Evolutionary conservation across 768 basidiomycete genomes (phyloP), one percentile per base, ranked within the genome.

Genomic region (Tephrocybe sp.): DNA sequence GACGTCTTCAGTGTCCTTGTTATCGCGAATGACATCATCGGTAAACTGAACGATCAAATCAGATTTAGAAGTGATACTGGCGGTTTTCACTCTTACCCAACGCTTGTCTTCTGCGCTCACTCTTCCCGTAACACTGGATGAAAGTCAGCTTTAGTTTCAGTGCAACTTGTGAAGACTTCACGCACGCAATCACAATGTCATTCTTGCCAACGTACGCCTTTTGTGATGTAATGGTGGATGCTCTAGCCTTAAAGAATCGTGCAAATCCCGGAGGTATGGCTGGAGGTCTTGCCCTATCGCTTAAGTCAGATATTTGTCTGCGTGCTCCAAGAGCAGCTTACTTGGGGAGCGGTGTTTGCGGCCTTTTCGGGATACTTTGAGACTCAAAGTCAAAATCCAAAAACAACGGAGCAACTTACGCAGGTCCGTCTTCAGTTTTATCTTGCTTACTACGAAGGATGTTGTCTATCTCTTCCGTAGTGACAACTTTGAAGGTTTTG

Each of bases 121-220:
- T 49, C 50, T 44, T 12, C 50, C 51, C 39, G 37, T 46, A 16
- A 56, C 26, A 18, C 53, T 54, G 27, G 18, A 21, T 2, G 5
- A 18, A 31, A 24, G n/a, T n/a, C n/a, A n/a, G n/a, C n/a, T n/a
- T n/a, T n/a, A 7, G 4, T 13, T 11, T 42, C 18, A 26, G 36
- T 3, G 11, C 2, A 27, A n/a, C 31, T 13, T 7, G 4, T 16
- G 15, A 9, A 2, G 34, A 18, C 9, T 9, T 5, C 8, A 54
- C 48, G 6, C 36, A 54, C 53, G 48, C 48, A 35, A 54, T 50
- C 9, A 54, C 27, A 19, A 54, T 27, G 35, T 51, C 50, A 16
- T 45, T 39, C 3, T 44, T 44, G 24, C 16, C 31, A 13, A 43
- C 21, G 7, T 48, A 35, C 6, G 21, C 19, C 21, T 37, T 47